These are phyloP conservation scores for Gastrolobium bilobum DNA, from an alignment of 306 rosid species.

Conservation along the genomic window DNA sequence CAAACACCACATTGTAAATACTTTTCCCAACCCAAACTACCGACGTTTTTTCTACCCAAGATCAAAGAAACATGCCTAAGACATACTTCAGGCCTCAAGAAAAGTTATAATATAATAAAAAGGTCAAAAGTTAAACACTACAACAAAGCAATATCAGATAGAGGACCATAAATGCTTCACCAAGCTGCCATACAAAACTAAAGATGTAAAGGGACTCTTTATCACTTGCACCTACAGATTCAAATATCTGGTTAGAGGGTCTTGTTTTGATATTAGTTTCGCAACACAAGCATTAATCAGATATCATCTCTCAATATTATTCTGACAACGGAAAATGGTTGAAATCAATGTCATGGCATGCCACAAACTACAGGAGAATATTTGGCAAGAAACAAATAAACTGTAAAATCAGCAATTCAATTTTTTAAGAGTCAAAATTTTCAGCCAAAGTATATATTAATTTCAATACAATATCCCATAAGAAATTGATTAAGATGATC, in stretches of 20 bases:
- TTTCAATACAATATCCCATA: neutral
- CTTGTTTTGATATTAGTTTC: neutral
- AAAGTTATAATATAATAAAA: neutral
- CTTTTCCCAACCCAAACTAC: neutral
- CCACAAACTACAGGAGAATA: neutral
- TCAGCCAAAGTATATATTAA: neutral
- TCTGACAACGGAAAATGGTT: neutral
- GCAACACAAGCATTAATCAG: slow-evolving; percentile 14
- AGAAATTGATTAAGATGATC: neutral
- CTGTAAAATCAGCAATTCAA: neutral
- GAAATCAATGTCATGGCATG: neutral
- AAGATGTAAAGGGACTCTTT: neutral
- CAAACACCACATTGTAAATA: neutral
- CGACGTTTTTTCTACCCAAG: neutral
- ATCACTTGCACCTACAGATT: neutral
- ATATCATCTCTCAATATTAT: neutral
- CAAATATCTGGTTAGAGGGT: neutral
- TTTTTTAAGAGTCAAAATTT: neutral
- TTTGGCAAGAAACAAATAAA: neutral
- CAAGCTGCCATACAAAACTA: neutral
- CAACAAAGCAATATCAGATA: neutral
- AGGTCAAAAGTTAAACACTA: neutral
- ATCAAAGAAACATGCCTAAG: neutral
- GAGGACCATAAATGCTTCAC: neutral
- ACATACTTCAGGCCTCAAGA: neutral